phyloP scores from a whole-genome alignment of 441 rosid species.

The Gossypium davidsonii region DNA sequence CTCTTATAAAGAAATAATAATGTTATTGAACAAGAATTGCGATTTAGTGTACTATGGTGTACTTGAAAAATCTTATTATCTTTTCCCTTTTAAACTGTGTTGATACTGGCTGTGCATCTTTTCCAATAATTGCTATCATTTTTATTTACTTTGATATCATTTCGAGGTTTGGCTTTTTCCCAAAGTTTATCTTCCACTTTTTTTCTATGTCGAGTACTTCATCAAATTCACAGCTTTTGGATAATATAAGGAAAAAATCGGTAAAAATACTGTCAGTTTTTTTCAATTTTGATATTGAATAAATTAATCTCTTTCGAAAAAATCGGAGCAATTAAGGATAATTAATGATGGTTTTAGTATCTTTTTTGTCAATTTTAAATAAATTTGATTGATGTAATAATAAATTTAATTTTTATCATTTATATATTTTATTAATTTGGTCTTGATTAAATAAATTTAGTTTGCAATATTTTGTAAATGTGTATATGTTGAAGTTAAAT shows the following conservation, averaged over 20 bases:
- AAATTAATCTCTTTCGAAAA: too few relatives aligned
- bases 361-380: background rate
- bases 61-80: background rate
- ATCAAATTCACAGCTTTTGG: background rate
- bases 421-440: too few relatives aligned
- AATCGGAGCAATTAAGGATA: too few relatives aligned
- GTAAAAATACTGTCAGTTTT: too few relatives aligned
- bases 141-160: background rate
- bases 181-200: background rate
- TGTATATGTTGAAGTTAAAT: too few relatives aligned
- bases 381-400: background rate
- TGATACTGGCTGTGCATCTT: background rate
- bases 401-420: too few relatives aligned
- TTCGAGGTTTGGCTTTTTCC: background rate
- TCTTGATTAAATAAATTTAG: too few relatives aligned
- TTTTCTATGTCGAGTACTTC: background rate
- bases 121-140: background rate
- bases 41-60: background rate
- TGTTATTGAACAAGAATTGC: constrained; percentile 6
- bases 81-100: background rate
- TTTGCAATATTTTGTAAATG: too few relatives aligned
- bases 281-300: too few relatives aligned
- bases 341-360: background rate
- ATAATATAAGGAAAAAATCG: background rate
- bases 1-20: constrained; percentile 3